phyloP scores from a whole-genome alignment of 1,139 yeast genomes.

The Candida albicans region DNA sequence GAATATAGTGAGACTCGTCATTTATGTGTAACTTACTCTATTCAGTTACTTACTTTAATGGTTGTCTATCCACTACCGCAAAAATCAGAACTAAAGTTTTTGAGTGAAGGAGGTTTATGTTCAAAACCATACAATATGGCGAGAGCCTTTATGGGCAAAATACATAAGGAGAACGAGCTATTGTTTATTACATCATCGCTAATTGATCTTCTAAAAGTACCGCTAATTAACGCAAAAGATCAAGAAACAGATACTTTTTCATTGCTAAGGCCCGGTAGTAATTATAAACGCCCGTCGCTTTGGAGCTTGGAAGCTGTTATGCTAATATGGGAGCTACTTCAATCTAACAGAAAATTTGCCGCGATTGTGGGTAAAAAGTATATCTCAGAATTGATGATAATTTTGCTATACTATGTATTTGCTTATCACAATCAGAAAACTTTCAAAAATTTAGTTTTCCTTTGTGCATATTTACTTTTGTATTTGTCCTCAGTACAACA shows the following conservation, averaged over 20 bases:
- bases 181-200: slow-evolving; percentile 47
- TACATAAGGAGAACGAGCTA: slow-evolving; percentile 56
- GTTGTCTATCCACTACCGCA: slow-evolving; percentile 61
- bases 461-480: slow-evolving; percentile 60
- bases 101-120: slow-evolving; percentile 24
- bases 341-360: slow-evolving; percentile 62
- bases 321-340: slow-evolving; percentile 74
- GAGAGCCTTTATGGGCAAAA: slow-evolving; percentile 50
- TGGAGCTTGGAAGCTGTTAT: slow-evolving; percentile 59
- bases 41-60: slow-evolving; percentile 64
- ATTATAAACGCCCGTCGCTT: slow-evolving; percentile 36
- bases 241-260: slow-evolving; percentile 19
- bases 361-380: slow-evolving; percentile 47
- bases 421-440: slow-evolving; percentile 33
- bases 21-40: slow-evolving; percentile 53
- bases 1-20: slow-evolving; percentile 49
- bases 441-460: slow-evolving; percentile 52
- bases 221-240: slow-evolving; percentile 27
- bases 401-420: slow-evolving; percentile 57
- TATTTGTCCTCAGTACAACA: slow-evolving; percentile 52
- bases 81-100: slow-evolving; percentile 42
- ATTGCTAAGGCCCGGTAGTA: slow-evolving; percentile 15
- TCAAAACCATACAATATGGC: slow-evolving; percentile 47
- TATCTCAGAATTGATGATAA: slow-evolving; percentile 54
- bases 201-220: slow-evolving; percentile 46